Percentiles rank a stretch among this genome's conserved stretches.
Evolutionary conservation across 2,329 filamentous ascomycete species (phyloP).

Genomic region (Aspergillus pseudoterreus): DNA sequence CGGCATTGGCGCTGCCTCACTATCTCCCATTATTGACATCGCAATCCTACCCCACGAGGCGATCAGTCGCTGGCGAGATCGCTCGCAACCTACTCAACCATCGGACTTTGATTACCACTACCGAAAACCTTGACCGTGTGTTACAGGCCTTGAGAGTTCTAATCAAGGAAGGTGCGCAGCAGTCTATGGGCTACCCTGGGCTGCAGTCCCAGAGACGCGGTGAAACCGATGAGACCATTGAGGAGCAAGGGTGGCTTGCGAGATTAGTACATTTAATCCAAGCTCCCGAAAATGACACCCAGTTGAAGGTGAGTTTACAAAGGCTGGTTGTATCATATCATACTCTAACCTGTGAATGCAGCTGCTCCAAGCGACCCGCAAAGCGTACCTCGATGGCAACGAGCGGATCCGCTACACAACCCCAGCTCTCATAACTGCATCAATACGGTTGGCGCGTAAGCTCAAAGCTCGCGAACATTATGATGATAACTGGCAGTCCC

Average conservation of each 20-base stretch:
- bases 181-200: constrained; percentile 78
- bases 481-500: constrained; percentile 68
- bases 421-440: constrained; percentile 83
- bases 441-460: constrained; percentile 80
- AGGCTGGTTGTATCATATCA: background rate
- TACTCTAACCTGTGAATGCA: constrained; percentile 28
- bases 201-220: constrained; percentile 68
- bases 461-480: constrained; percentile 90
- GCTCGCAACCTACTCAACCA: constrained; percentile 78
- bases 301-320: constrained; percentile 64
- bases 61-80: constrained; percentile 87
- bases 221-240: constrained; percentile 95
- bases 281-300: constrained; percentile 81
- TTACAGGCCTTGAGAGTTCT: constrained; percentile 84
- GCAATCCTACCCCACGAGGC: constrained; percentile 86
- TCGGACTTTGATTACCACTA: constrained; percentile 72
- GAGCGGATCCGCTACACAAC: constrained; percentile 96
- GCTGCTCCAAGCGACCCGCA: constrained; percentile 81
- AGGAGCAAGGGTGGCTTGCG: constrained; percentile 96
- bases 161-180: constrained; percentile 86
- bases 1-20: constrained; percentile 86
- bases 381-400: constrained; percentile 85
- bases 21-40: constrained; percentile 87
- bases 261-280: constrained; percentile 85
- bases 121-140: constrained; percentile 80